Conservation (phyloP, 768 basidiomycete species). For the Hemileccinum impolitum region DNA sequence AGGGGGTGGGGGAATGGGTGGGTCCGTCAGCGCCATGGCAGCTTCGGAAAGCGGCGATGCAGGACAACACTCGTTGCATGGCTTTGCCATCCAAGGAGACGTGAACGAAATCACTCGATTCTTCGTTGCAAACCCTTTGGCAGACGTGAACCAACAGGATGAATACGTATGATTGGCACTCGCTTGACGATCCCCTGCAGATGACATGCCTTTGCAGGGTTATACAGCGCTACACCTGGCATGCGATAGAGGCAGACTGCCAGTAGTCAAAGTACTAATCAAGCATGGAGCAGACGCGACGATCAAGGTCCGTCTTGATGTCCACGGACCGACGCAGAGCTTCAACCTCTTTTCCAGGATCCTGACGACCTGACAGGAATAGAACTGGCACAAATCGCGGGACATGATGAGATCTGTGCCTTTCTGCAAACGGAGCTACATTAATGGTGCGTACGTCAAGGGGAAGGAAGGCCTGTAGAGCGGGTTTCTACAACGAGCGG, state of each 20-base stretch:
- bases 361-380: slow-evolving; percentile 57
- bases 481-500: slow-evolving; percentile 8
- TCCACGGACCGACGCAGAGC: neutral
- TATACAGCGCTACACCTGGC: slow-evolving; percentile 88
- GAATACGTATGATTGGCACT: slow-evolving; percentile 61
- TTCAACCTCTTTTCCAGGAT: slow-evolving; percentile 46
- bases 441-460: slow-evolving; percentile 12
- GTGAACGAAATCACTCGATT: slow-evolving; percentile 41
- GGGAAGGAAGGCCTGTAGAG: neutral
- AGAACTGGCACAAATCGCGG: slow-evolving; percentile 60
- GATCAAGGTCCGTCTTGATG: slow-evolving; percentile 50
- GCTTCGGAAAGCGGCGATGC: slow-evolving; percentile 39
- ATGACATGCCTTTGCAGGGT: slow-evolving; percentile 48
- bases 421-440: slow-evolving; percentile 18
- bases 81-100: slow-evolving; percentile 59
- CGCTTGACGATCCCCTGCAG: neutral
- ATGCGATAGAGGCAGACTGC: slow-evolving; percentile 70
- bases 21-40: slow-evolving; percentile 58
- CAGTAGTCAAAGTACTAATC: slow-evolving; percentile 57
- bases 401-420: slow-evolving; percentile 50
- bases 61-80: slow-evolving; percentile 50
- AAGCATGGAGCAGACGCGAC: slow-evolving; percentile 58
- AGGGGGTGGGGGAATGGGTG: slow-evolving; percentile 47
- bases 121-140: slow-evolving; percentile 38
- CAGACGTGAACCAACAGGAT: slow-evolving; percentile 59